Percentiles rank a stretch among this genome's conserved stretches.
These are phyloP conservation scores for Gardenia jasminoides DNA, from an alignment of 257 asterid species.

Conservation along the genomic window DNA sequence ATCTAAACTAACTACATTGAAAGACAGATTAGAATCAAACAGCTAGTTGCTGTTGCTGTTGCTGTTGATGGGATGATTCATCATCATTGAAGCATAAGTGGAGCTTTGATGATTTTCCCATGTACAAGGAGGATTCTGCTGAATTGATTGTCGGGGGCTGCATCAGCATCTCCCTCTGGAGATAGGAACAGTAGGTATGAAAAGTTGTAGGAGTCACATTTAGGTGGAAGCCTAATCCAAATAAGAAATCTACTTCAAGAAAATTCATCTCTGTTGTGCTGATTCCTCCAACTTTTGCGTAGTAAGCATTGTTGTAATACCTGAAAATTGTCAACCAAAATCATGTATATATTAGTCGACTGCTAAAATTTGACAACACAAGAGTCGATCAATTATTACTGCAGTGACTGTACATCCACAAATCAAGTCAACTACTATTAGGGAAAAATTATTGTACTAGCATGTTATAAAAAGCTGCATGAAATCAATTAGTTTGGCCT, in stretches of 20 bases:
- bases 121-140: conserved; percentile 39
- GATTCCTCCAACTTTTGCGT: conserved; percentile 97
- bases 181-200: conserved; percentile 61
- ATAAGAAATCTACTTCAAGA: conserved; percentile 89
- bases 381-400: background rate
- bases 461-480: too few relatives aligned
- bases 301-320: conserved; percentile 91
- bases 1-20: conserved; percentile 38
- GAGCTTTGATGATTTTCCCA: conserved; percentile 48
- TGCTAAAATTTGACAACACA: background rate
- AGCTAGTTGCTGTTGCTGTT: conserved; percentile 64
- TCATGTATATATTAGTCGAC: background rate
- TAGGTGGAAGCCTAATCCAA: conserved; percentile 83
- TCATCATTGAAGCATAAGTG: conserved; percentile 67
- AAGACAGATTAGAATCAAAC: conserved; percentile 33
- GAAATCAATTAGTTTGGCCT: too few relatives aligned
- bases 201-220: conserved; percentile 83
- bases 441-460: too few relatives aligned
- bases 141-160: conserved; percentile 49
- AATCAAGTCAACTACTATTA: too few relatives aligned
- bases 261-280: conserved; percentile 92
- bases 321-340: conserved; percentile 30
- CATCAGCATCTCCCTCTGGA: conserved; percentile 71
- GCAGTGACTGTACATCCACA: background rate
- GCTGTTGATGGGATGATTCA: conserved; percentile 67